A percentile compares a stretch with the other conserved stretches of the same genome.
These are phyloP conservation scores for Fragosphaeria purpurea DNA, from an alignment of 2,329 filamentous ascomycete species.

Conservation along the genomic window DNA sequence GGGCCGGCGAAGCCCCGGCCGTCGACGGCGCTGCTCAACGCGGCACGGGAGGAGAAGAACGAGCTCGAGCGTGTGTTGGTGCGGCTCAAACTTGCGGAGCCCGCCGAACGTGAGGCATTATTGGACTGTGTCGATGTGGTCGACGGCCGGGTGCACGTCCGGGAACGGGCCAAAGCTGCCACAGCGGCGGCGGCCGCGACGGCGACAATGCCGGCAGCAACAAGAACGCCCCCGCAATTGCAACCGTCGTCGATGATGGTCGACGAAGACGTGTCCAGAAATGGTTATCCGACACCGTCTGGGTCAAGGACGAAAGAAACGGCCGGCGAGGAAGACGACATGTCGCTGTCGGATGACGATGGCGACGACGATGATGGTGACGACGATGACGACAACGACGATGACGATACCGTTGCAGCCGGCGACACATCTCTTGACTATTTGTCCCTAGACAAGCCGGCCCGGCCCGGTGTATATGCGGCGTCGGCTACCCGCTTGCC, in stretches of 20 bases:
- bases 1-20: conserved; percentile 5
- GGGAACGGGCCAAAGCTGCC: neutral
- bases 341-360: neutral
- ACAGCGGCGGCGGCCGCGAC: neutral
- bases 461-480: neutral
- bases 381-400: neutral
- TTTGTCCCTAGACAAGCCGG: neutral
- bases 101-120: conserved; percentile 1
- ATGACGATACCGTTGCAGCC: neutral
- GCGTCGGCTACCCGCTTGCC: neutral
- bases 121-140: neutral
- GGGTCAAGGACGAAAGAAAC: neutral
- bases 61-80: conserved; percentile 5
- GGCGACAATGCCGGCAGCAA: neutral
- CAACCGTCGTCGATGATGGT: neutral
- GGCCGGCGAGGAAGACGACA: neutral
- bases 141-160: conserved; percentile 1
- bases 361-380: neutral
- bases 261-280: neutral
- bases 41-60: conserved; percentile 1
- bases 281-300: neutral
- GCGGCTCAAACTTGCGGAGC: neutral
- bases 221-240: neutral
- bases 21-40: conserved; percentile 7
- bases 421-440: neutral